Evolutionary conservation across 2,329 filamentous ascomycete species (phyloP).

Genomic region (Penicillium sp.): DNA sequence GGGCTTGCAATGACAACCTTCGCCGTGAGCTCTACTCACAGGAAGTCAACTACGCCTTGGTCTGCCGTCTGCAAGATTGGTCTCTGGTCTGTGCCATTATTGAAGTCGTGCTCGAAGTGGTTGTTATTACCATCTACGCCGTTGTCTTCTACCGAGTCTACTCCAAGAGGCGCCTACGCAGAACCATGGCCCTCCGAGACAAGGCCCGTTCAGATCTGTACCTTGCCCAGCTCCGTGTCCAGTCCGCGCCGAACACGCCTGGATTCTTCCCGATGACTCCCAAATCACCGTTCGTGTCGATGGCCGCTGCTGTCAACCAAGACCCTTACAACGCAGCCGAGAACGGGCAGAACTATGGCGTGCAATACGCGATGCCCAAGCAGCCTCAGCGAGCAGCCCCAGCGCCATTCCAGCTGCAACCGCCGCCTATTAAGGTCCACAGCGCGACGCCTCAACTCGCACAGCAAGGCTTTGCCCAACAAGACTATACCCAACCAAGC

Average conservation of each 20-base stretch:
- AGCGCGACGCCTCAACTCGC: constrained; percentile 68
- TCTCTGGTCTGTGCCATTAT: constrained; percentile 94
- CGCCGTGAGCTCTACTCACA: constrained; percentile 71
- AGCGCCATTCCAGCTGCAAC: constrained; percentile 76
- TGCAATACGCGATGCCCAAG: constrained; percentile 57
- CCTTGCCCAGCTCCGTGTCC: constrained; percentile 75
- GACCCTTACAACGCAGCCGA: constrained; percentile 50
- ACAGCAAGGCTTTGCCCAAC: constrained; percentile 61
- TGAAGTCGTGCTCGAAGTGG: constrained; percentile 86
- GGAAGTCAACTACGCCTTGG: constrained; percentile 80
- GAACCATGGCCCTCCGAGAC: constrained; percentile 95
- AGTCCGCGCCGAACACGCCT: constrained; percentile 93
- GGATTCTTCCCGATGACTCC: constrained; percentile 69
- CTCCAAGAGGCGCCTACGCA: constrained; percentile 89
- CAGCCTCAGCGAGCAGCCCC: constrained; percentile 55
- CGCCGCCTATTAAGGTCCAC: constrained; percentile 75
- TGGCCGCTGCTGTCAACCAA: constrained; percentile 26
- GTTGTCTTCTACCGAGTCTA: constrained; percentile 97
- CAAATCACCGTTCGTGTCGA: constrained; percentile 43
- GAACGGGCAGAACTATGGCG: constrained; percentile 45
- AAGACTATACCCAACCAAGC: no score
- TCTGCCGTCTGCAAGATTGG: constrained; percentile 91
- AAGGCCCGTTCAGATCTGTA: constrained; percentile 92
- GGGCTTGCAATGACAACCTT: constrained; percentile 90
- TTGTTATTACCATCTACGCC: constrained; percentile 88